These are phyloP conservation scores for Sporothrix sp. DNA, from an alignment of 2,329 filamentous ascomycete species.

Conservation along the genomic window DNA sequence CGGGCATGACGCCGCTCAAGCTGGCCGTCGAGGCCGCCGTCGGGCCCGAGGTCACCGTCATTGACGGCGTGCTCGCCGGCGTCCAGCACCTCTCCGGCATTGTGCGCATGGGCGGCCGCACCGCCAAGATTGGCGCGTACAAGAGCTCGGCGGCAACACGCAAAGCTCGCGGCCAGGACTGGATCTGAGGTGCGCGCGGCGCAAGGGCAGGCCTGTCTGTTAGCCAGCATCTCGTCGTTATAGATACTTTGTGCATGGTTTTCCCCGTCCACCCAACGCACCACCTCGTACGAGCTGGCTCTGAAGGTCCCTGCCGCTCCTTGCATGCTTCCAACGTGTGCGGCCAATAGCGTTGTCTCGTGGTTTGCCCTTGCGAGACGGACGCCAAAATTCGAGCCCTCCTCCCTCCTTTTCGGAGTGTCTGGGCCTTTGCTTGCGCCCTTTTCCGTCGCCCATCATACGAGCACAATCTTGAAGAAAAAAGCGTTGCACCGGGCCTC, in stretches of 20 bases:
- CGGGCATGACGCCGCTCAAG: conserved; percentile 18
- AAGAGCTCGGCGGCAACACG: conserved; percentile 13
- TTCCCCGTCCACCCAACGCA: too few species aligned
- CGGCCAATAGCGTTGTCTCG: background rate
- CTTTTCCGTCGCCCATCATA: too few species aligned
- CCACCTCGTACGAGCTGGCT: background rate
- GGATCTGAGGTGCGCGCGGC: background rate
- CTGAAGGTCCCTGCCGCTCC: background rate
- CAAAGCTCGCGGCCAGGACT: conserved; percentile 16
- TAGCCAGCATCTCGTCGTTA: background rate
- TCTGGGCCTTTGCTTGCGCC: too few species aligned
- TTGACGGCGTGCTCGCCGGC: conserved; percentile 17
- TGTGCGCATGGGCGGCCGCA: conserved; percentile 27
- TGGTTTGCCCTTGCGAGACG: background rate
- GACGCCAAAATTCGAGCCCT: too few species aligned
- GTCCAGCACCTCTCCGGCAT: conserved; percentile 35
- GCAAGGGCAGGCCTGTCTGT: background rate
- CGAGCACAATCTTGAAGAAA: too few species aligned
- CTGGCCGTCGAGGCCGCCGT: conserved; percentile 15
- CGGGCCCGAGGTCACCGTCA: conserved; percentile 14
- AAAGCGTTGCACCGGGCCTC: too few species aligned
- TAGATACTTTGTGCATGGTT: background rate
- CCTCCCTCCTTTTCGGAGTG: too few species aligned
- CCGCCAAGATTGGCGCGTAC: conserved; percentile 14
- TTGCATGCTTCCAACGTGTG: background rate